Evolutionary conservation across 106 monocot genomes (phyloP), one percentile per base, ranked within the genome.

Genomic region (Phalaenopsis equestris): DNA sequence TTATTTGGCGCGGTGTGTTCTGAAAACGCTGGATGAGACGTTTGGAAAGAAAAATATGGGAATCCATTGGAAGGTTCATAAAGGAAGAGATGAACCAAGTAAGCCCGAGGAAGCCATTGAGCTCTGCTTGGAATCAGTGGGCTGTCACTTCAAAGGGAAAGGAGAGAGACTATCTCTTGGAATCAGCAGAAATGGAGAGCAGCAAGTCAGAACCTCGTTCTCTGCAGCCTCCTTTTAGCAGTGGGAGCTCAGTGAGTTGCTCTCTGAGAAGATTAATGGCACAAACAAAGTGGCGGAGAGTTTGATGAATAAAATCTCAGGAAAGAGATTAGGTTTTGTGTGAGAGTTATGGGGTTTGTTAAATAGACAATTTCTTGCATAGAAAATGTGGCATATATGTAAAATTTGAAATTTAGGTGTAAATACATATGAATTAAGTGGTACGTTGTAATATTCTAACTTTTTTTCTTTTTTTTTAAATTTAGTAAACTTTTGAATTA

Each of bases 71-170:
- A 17, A 80, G 58, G 23, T 90, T 90, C 85, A 78, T 82, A 3
- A 73, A 82, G 38, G 87, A 87, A 67, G 72, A 90, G 56, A n/a
- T 90, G 76, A 87, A 52, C 89, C 91, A 36, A 80, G 67, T 0
- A 48, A 67, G 45, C 91, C 91, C 2, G 81, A 56, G 68, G 86
- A 82, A 2, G 89, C 87, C 10, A 78, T 83, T 3, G 85, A 89
- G 56, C 37, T 87, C 8, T 89, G 87, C 52, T 21, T 79, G 1
- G 89, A 92, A 41, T 84, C 82, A 9, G 49, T 92, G 82, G 87
- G 87, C 37, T 89, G 89, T 70, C 11, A 12, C 30, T 43, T 43
- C 17, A 14, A 78, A 15, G 55, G 73, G 47, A 73, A 0, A 82
- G 79, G 48, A 73, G 79, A 83, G 78, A 80, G 65, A 76, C 11